A percentile compares a stretch with the other conserved stretches of the same genome.
Conservation (phyloP, 345 rosid genomes). For the Melaleuca quinquenervia region DNA sequence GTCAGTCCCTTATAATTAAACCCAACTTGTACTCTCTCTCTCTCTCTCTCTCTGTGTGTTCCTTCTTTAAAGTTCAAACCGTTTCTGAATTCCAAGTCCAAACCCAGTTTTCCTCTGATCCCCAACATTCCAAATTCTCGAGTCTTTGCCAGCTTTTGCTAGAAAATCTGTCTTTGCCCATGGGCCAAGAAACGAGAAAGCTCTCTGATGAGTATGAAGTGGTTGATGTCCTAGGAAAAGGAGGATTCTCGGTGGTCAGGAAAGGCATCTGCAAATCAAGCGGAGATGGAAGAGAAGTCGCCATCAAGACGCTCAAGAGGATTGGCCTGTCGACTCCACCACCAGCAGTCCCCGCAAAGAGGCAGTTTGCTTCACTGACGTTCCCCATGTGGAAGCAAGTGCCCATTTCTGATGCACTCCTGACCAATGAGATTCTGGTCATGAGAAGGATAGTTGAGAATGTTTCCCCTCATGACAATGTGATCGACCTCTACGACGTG, state of each 20-base stretch:
- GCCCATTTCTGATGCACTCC: conserved; percentile 41
- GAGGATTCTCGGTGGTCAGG: conserved; percentile 64
- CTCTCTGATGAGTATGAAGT: conserved; percentile 46
- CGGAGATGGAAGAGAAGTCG: conserved; percentile 18
- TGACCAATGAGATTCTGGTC: conserved; percentile 53
- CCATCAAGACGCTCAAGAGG: conserved; percentile 51
- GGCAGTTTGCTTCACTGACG: conserved; percentile 7
- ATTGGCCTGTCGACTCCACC: conserved; percentile 13
- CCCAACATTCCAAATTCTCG: neutral
- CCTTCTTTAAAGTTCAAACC: neutral
- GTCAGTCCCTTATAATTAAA: neutral
- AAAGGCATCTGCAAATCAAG: conserved; percentile 25
- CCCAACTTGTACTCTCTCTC: neutral
- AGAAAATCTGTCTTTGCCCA: conserved; percentile 1
- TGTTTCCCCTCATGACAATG: conserved; percentile 54
- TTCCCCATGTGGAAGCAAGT: conserved; percentile 36
- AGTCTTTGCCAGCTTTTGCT: neutral
- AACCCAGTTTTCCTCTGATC: neutral
- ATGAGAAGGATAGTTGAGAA: conserved; percentile 55
- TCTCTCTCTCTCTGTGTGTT: neutral
- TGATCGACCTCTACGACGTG: conserved; percentile 51
- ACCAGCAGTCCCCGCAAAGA: neutral
- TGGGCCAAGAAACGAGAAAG: conserved; percentile 39
- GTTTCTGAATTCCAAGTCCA: neutral
- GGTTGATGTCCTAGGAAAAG: conserved; percentile 36